Percentiles rank a stretch among this genome's conserved stretches.
Evolutionary conservation across 2,329 filamentous ascomycete species (phyloP).

Genomic region (Ophiostoma ulmi): DNA sequence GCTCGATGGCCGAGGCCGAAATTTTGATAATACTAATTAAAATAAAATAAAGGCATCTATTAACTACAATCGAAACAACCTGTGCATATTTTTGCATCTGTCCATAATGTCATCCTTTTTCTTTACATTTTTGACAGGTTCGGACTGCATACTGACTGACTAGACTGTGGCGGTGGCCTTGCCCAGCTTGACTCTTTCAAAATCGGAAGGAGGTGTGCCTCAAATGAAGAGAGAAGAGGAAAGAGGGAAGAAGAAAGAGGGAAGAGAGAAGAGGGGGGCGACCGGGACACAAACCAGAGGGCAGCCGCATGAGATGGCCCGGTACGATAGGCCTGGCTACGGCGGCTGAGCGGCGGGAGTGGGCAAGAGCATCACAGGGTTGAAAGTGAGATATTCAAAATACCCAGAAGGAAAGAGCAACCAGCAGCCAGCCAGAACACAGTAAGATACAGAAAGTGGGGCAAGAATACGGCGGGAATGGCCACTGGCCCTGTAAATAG

Average conservation of each 20-base stretch:
- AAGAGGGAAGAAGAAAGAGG: neutral
- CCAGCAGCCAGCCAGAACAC: neutral
- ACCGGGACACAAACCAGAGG: neutral
- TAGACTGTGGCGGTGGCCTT: neutral
- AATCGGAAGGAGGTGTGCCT: neutral
- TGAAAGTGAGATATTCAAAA: neutral
- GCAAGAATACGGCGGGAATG: neutral
- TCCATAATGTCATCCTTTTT: neutral
- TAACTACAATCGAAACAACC: neutral
- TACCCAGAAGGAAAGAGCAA: neutral
- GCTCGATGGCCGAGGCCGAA: neutral
- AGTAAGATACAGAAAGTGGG: neutral
- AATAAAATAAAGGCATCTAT: neutral
- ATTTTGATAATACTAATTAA: neutral
- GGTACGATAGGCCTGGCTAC: neutral
- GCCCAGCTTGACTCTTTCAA: neutral
- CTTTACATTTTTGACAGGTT: neutral
- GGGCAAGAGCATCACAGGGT: neutral
- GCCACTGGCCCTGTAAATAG: neutral
- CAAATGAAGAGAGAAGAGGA: neutral
- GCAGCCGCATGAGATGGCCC: slow-evolving; percentile 8
- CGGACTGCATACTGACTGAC: too few relatives aligned
- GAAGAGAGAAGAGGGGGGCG: neutral
- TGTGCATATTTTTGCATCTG: neutral
- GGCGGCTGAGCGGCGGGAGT: neutral